These are phyloP conservation scores for Nicotiana obtusifolia DNA, from an alignment of 257 asterid species.

Conservation along the genomic window DNA sequence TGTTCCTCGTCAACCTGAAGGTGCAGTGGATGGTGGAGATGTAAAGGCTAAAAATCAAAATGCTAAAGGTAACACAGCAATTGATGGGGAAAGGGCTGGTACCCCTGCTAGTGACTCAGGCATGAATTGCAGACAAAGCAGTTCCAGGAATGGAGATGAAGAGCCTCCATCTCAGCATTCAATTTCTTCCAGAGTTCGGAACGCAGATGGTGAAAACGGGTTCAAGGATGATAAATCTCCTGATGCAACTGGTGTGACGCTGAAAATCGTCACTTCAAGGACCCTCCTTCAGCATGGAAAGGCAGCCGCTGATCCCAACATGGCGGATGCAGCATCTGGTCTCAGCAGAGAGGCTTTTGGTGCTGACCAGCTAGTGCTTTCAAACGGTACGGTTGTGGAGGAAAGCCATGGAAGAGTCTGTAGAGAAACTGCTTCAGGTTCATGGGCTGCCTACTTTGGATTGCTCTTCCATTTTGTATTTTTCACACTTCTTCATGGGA, in stretches of 20 bases:
- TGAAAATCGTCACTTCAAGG: slow-evolving; percentile 23
- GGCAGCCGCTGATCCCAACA: slow-evolving; percentile 25
- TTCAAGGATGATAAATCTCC: slow-evolving; percentile 27
- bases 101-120: slow-evolving; percentile 32
- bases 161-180: slow-evolving; percentile 28
- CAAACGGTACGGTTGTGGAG: slow-evolving; percentile 29
- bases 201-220: slow-evolving; percentile 29
- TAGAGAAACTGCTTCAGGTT: slow-evolving; percentile 36
- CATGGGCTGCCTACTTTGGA: slow-evolving; percentile 21
- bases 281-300: slow-evolving; percentile 30
- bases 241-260: slow-evolving; percentile 22
- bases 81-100: slow-evolving; percentile 30
- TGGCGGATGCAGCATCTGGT: slow-evolving; percentile 29
- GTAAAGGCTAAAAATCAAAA: slow-evolving; percentile 21
- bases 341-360: slow-evolving; percentile 33
- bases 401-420: slow-evolving; percentile 20
- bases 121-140: slow-evolving; percentile 25
- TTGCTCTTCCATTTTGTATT: slow-evolving; percentile 1
- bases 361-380: slow-evolving; percentile 31
- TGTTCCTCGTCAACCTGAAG: slow-evolving; percentile 40
- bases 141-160: slow-evolving; percentile 28
- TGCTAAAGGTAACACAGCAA: slow-evolving; percentile 21
- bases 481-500: slow-evolving; percentile 9
- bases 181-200: slow-evolving; percentile 25
- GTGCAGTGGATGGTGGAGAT: slow-evolving; percentile 33